These are phyloP conservation scores for Logfia minima DNA, from an alignment of 129 eudicot genomes.

Conservation along the genomic window DNA sequence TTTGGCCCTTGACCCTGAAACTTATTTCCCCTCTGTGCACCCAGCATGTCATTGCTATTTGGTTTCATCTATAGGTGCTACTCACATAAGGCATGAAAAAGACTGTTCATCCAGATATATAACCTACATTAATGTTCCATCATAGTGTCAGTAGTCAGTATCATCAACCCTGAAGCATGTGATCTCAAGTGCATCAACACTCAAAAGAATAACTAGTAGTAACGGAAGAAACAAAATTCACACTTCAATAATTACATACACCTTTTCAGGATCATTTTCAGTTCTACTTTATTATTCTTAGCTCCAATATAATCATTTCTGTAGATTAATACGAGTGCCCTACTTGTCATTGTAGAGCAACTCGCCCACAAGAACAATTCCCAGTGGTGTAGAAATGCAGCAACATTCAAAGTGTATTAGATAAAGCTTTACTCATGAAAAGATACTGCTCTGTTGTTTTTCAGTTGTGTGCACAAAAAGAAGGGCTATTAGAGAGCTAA, in stretches of 20 bases:
- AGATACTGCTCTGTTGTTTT: not conserved
- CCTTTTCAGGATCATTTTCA: not conserved
- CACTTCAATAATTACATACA: not conserved
- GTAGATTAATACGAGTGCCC: not conserved
- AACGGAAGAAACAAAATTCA: not conserved
- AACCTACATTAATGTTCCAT: constrained; percentile 33
- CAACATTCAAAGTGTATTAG: not conserved
- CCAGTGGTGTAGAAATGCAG: not conserved
- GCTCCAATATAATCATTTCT: not conserved
- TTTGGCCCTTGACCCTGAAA: constrained; percentile 80
- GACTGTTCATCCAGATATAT: constrained; percentile 32
- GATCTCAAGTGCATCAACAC: not conserved
- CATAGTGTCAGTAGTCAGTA: constrained; percentile 8
- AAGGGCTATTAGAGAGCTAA: not conserved
- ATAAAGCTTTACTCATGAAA: not conserved
- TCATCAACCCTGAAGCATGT: not conserved
- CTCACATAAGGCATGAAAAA: constrained; percentile 14
- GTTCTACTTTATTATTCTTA: not conserved
- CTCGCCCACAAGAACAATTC: not conserved
- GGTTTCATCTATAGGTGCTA: constrained; percentile 59
- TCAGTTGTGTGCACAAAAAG: not conserved
- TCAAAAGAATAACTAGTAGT: not conserved
- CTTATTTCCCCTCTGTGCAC: constrained; percentile 49
- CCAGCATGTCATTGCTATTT: constrained; percentile 46
- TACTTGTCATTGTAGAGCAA: not conserved